A percentile compares a stretch with the other conserved stretches of the same genome.
Evolutionary conservation across 768 basidiomycete species (phyloP).

Genomic region (Termitomyces sp.): DNA sequence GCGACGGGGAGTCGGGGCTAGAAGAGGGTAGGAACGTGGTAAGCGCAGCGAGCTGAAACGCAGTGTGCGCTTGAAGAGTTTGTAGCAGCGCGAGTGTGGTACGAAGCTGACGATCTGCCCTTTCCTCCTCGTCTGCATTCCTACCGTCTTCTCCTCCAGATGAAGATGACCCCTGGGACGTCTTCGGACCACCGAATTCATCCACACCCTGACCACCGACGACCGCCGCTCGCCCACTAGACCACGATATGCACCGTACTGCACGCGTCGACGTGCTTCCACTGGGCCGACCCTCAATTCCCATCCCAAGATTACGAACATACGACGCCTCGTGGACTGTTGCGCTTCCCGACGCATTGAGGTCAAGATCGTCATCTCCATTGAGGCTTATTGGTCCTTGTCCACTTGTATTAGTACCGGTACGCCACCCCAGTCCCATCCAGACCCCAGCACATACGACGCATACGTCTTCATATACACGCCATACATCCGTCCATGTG

Average conservation of each 20-base stretch:
- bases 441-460: slow-evolving; percentile 79
- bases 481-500: slow-evolving; percentile 71
- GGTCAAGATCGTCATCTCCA: slow-evolving; percentile 57
- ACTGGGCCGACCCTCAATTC: slow-evolving; percentile 58
- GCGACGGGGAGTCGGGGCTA: background rate
- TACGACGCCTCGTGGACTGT: slow-evolving; percentile 16
- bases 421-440: slow-evolving; percentile 74
- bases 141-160: background rate
- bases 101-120: slow-evolving; percentile 28
- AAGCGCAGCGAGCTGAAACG: slow-evolving; percentile 49
- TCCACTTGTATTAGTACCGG: slow-evolving; percentile 34
- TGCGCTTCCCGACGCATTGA: slow-evolving; percentile 14
- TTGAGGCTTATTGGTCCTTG: slow-evolving; percentile 58
- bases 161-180: background rate
- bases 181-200: background rate
- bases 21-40: slow-evolving; percentile 25
- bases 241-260: slow-evolving; percentile 44
- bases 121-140: slow-evolving; percentile 19
- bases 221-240: slow-evolving; percentile 33
- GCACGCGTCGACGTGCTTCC: slow-evolving; percentile 16
- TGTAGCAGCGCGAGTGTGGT: slow-evolving; percentile 57
- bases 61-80: slow-evolving; percentile 62
- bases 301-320: slow-evolving; percentile 58
- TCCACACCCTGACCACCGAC: slow-evolving; percentile 25
- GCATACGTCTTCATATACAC: slow-evolving; percentile 81